Conservation (phyloP, 306 rosid genomes). For the Inga leiocalycina region DNA sequence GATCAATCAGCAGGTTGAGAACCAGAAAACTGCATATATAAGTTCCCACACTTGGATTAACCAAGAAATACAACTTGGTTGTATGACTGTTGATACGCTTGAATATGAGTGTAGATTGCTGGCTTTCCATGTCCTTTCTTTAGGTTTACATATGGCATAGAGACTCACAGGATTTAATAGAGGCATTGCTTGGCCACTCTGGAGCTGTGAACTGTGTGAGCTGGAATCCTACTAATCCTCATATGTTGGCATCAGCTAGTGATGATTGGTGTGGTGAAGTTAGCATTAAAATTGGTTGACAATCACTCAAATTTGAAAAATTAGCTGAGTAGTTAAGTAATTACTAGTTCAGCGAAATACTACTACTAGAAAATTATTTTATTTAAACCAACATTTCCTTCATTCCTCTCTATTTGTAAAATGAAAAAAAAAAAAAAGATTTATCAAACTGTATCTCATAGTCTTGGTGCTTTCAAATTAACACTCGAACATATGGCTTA, state of each 20-base stretch:
- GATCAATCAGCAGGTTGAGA: too few species aligned
- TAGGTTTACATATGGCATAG: constrained; percentile 95
- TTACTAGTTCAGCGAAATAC: neutral
- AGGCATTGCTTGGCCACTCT: too few species aligned
- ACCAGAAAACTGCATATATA: too few species aligned
- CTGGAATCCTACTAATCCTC: constrained; percentile 90
- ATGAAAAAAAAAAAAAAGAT: too few species aligned
- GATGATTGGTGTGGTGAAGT: constrained; percentile 50
- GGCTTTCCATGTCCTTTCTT: constrained; percentile 29
- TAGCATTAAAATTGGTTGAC: neutral
- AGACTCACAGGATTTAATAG: constrained; percentile 71
- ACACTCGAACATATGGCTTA: too few species aligned
- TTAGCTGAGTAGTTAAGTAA: neutral
- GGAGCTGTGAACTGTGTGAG: too few species aligned
- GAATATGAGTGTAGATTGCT: constrained; percentile 1
- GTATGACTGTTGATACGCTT: too few species aligned
- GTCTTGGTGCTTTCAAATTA: neutral
- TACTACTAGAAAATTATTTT: neutral
- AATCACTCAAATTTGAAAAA: neutral
- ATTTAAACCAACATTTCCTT: neutral
- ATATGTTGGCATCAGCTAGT: constrained; percentile 96
- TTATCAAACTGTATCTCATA: too few species aligned
- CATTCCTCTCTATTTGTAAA: neutral
- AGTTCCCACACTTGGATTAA: too few species aligned
- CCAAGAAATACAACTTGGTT: too few species aligned